Conservation (phyloP, 2,329 filamentous ascomycete species). For the Trichophyton simii region DNA sequence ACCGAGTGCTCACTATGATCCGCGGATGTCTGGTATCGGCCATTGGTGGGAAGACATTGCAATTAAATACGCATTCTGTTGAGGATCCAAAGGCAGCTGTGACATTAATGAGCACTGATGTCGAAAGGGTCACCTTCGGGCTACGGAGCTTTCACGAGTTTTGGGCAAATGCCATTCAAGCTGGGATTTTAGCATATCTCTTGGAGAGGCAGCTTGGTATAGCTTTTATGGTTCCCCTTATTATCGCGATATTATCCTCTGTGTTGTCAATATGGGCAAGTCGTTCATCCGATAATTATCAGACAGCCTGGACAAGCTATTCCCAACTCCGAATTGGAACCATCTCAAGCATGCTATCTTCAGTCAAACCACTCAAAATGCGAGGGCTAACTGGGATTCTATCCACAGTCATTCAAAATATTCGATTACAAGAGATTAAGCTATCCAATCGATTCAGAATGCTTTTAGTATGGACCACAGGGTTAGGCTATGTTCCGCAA, state of each 20-base stretch:
- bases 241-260: neutral
- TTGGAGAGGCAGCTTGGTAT: neutral
- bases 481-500: constrained; percentile 28
- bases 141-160: constrained; percentile 16
- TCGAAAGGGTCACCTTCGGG: constrained; percentile 15
- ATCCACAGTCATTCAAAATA: neutral
- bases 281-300: neutral
- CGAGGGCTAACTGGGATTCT: neutral
- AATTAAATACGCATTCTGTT: neutral
- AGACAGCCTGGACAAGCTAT: neutral
- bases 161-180: constrained; percentile 14
- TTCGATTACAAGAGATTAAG: neutral
- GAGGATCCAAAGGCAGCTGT: constrained; percentile 2
- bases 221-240: neutral
- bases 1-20: neutral
- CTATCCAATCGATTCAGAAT: constrained; percentile 22
- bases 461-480: constrained; percentile 30
- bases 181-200: neutral
- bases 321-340: neutral
- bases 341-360: neutral
- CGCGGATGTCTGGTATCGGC: neutral
- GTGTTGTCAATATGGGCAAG: neutral
- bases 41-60: neutral
- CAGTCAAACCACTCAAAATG: constrained; percentile 18
- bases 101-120: constrained; percentile 19